Conservation (phyloP, 495 filamentous ascomycete species). For the Xylaria flabelliformis region DNA sequence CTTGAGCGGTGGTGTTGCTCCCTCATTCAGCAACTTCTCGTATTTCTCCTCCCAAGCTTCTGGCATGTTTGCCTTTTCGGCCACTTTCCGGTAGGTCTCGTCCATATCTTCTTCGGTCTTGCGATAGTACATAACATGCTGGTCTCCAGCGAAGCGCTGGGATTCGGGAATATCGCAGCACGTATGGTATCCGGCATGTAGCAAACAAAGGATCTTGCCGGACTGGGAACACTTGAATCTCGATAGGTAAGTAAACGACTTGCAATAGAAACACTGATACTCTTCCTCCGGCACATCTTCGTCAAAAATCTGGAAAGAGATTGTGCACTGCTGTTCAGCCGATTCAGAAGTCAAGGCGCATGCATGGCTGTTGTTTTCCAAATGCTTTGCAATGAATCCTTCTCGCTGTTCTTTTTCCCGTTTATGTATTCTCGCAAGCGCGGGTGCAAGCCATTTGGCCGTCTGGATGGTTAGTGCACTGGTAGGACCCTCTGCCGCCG, state of each 20-base stretch:
- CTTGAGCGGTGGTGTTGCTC: conserved; percentile 84
- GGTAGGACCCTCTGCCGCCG: conserved; percentile 70
- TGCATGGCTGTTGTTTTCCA: conserved; percentile 53
- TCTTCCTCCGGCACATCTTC: conserved; percentile 85
- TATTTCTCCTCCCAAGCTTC: conserved; percentile 93
- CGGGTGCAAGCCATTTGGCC: conserved; percentile 91
- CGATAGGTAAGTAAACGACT: conserved; percentile 89
- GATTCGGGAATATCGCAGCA: conserved; percentile 74
- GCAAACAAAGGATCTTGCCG: conserved; percentile 77
- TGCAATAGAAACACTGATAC: conserved; percentile 90
- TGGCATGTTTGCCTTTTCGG: conserved; percentile 84
- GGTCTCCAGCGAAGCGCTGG: conserved; percentile 64
- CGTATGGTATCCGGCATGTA: conserved; percentile 76
- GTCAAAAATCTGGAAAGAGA: conserved; percentile 62
- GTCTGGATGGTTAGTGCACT: conserved; percentile 86
- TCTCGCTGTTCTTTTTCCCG: conserved; percentile 74
- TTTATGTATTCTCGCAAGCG: conserved; percentile 74
- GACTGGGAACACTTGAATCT: conserved; percentile 82
- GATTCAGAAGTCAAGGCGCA: conserved; percentile 54
- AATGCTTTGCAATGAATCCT: conserved; percentile 70
- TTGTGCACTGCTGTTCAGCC: conserved; percentile 45
- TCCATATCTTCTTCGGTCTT: conserved; percentile 74
- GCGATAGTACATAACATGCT: conserved; percentile 76
- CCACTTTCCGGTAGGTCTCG: conserved; percentile 72
- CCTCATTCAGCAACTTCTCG: conserved; percentile 80